Evolutionary conservation across 73 alveolate genomes (phyloP), one percentile per base, ranked within the genome.

Genomic region (Paramecium sexaurelia): DNA sequence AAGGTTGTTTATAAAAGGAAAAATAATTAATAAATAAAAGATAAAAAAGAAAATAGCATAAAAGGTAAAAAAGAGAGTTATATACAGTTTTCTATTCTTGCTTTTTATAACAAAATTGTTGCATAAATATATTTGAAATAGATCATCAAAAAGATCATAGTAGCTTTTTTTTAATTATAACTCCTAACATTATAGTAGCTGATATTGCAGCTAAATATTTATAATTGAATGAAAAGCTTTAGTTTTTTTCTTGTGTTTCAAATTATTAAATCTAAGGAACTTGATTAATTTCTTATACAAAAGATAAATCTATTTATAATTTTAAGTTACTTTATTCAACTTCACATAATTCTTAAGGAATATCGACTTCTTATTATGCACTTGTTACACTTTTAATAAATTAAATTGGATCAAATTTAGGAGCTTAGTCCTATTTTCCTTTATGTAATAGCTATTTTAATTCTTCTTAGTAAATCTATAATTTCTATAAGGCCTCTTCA

Each of bases 391-490:
- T 61, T 61, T 61, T 61, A 61, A 61, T 61, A 24, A 61, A 61
- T 61, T 61, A 3, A 29, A 61, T 61, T 22, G 83, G 83, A 61
- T 61, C n/a, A n/a, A n/a, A n/a, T n/a, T n/a, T n/a, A n/a, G n/a
- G n/a, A n/a, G n/a, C n/a, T n/a, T n/a, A n/a, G n/a, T n/a, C n/a
- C n/a, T n/a, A n/a, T n/a, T n/a, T 61, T 29, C 83, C 83, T 61
- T 26, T 61, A 61, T 61, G 83, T 61, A 61, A 32, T 13, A 26
- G 17, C n/a, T 24, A 20, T 20, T 56, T 56, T n/a, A 56, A 56
- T 56, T 56, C 75, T 56, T 56, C 75, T 13, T 56, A 20, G 17
- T 56, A 56, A 11, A 6, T 39, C 37, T 56, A 56, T 56, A 56
- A 56, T 56, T 56, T 56, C n/a, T 56, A 6, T 56, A 56, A n/a